Evolutionary conservation across 2,329 filamentous ascomycete species (phyloP).

Genomic region (Arthroderma sp.): DNA sequence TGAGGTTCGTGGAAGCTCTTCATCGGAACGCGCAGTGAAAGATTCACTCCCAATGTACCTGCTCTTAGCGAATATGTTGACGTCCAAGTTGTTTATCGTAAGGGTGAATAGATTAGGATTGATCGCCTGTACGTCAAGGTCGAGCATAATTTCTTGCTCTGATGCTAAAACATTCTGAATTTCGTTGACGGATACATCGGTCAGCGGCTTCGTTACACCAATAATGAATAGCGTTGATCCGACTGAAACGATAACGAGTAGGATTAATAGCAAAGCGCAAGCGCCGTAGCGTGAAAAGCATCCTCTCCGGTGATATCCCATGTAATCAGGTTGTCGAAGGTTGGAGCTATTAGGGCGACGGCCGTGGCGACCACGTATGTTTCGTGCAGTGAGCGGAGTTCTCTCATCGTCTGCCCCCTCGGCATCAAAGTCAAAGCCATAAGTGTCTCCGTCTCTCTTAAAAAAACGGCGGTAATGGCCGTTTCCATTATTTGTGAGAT

Average conservation of each 20-base stretch:
- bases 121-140: constrained; percentile 72
- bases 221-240: constrained; percentile 80
- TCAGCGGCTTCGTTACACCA: constrained; percentile 76
- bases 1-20: constrained; percentile 17
- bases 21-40: constrained; percentile 14
- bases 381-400: constrained; percentile 58
- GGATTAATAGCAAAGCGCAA: constrained; percentile 69
- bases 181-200: constrained; percentile 61
- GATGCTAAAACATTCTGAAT: constrained; percentile 86
- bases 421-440: constrained; percentile 70
- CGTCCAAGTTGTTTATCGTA: constrained; percentile 70
- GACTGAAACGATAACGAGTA: constrained; percentile 70
- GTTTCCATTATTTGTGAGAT: constrained; percentile 37
- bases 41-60: constrained; percentile 60
- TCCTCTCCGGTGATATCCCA: constrained; percentile 51
- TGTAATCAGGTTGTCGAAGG: constrained; percentile 59
- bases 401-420: constrained; percentile 74
- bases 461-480: constrained; percentile 40
- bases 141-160: constrained; percentile 89
- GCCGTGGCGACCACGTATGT: constrained; percentile 43
- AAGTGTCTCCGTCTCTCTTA: constrained; percentile 49
- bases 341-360: constrained; percentile 45
- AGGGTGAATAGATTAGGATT: constrained; percentile 91
- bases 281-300: constrained; percentile 67
- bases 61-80: constrained; percentile 91